phyloP scores from a whole-genome alignment of 2,329 filamentous ascomycete species.

The Calonectria honghensis region DNA sequence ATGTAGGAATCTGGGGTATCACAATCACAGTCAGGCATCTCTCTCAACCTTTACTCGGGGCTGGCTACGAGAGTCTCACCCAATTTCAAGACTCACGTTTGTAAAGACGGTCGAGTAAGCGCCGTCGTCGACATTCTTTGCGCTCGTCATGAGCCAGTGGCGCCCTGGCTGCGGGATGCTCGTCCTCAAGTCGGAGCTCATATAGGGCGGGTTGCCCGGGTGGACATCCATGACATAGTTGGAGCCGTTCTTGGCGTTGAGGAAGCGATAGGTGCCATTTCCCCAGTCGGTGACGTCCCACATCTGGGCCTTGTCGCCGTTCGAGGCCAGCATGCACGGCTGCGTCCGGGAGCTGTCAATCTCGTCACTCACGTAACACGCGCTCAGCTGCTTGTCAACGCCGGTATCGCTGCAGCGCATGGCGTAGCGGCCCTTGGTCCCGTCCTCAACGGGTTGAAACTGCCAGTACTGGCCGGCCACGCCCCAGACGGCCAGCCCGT shows the following conservation, averaged over 20 bases:
- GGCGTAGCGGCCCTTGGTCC: slow-evolving; percentile 56
- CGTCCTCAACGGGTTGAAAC: slow-evolving; percentile 54
- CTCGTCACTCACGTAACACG: slow-evolving; percentile 54
- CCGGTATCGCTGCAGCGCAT: slow-evolving; percentile 56
- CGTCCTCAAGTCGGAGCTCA: slow-evolving; percentile 54
- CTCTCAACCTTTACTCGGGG: not conserved
- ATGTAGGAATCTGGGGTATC: slow-evolving; percentile 13
- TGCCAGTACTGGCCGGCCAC: slow-evolving; percentile 51
- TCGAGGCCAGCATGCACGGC: slow-evolving; percentile 55
- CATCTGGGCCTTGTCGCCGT: slow-evolving; percentile 55
- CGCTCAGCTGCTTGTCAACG: slow-evolving; percentile 56
- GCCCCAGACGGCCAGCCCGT: slow-evolving; percentile 51
- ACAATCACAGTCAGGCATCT: not conserved
- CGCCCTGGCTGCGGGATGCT: slow-evolving; percentile 55
- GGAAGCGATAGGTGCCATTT: slow-evolving; percentile 55
- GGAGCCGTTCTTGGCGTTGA: slow-evolving; percentile 59
- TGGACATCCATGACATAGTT: slow-evolving; percentile 59
- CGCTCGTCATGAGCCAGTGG: slow-evolving; percentile 60
- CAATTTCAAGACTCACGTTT: slow-evolving; percentile 47
- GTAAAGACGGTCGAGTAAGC: slow-evolving; percentile 59
- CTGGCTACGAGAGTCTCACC: too few species aligned
- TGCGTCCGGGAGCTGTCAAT: slow-evolving; percentile 53
- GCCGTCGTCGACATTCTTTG: slow-evolving; percentile 55
- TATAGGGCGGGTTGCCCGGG: slow-evolving; percentile 56
- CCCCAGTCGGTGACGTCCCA: slow-evolving; percentile 60